Evolutionary conservation across 2,329 filamentous ascomycete genomes (phyloP).

Genomic region (Dactylellina parvicollis): DNA sequence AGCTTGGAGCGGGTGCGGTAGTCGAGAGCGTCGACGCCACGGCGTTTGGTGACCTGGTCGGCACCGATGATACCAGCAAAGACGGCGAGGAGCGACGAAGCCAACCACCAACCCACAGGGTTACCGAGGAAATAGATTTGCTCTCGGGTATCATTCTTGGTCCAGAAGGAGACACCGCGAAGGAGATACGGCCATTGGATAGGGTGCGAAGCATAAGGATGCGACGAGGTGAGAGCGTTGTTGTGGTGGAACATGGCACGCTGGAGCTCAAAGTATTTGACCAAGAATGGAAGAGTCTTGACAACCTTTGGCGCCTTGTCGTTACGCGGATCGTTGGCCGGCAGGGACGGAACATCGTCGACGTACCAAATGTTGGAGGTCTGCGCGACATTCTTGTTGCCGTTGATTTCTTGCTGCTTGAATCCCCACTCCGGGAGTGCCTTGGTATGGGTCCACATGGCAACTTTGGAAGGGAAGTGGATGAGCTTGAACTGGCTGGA

Average conservation of each 20-base stretch:
- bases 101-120: slow-evolving; percentile 96
- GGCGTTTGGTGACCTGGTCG: slow-evolving; percentile 90
- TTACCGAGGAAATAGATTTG: slow-evolving; percentile 99
- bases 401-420: slow-evolving; percentile 98
- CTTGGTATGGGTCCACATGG: slow-evolving; percentile 97
- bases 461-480: slow-evolving; percentile 92
- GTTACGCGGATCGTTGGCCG: slow-evolving; percentile 76
- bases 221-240: slow-evolving; percentile 94
- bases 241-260: slow-evolving; percentile 99
- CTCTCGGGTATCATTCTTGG: slow-evolving; percentile 89
- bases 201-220: slow-evolving; percentile 93
- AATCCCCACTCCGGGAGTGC: slow-evolving; percentile 97
- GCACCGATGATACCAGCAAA: slow-evolving; percentile 91
- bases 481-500: slow-evolving; percentile 95
- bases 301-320: slow-evolving; percentile 79
- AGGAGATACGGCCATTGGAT: slow-evolving; percentile 98
- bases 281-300: slow-evolving; percentile 85
- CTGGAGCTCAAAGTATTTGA: slow-evolving; percentile 96
- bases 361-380: slow-evolving; percentile 94
- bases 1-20: slow-evolving; percentile 92
- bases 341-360: slow-evolving; percentile 86
- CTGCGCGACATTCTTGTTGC: slow-evolving; percentile 92
- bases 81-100: slow-evolving; percentile 89
- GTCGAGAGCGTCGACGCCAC: slow-evolving; percentile 92
- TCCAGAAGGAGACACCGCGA: slow-evolving; percentile 99